phyloP scores from a whole-genome alignment of 129 eudicot species.

The Centella asiatica region DNA sequence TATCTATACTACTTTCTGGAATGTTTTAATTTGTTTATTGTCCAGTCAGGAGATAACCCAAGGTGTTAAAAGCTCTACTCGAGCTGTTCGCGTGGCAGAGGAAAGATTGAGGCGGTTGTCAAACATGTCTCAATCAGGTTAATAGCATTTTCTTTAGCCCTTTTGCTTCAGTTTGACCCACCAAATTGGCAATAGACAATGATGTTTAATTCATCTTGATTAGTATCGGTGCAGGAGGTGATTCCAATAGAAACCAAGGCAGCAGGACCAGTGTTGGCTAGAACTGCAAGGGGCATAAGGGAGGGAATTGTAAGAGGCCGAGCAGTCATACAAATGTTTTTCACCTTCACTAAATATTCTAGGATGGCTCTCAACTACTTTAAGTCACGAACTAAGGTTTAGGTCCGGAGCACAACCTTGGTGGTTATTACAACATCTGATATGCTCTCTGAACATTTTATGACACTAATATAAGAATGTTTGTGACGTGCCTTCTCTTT shows the following conservation, averaged over 20 bases:
- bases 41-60: slow-evolving; percentile 77
- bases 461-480: too few species aligned
- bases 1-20: background rate
- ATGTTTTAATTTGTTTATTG: slow-evolving; percentile 1
- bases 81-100: slow-evolving; percentile 79
- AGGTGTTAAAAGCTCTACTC: slow-evolving; percentile 89
- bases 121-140: slow-evolving; percentile 59
- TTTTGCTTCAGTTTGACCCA: background rate
- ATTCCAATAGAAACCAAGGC: slow-evolving; percentile 29
- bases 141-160: background rate
- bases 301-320: slow-evolving; percentile 77
- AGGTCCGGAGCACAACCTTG: slow-evolving; percentile 13
- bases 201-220: slow-evolving; percentile 54
- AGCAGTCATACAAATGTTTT: slow-evolving; percentile 50
- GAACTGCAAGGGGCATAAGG: slow-evolving; percentile 56
- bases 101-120: slow-evolving; percentile 60
- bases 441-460: slow-evolving; percentile 10
- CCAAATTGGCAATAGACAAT: slow-evolving; percentile 10
- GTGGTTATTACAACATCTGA: slow-evolving; percentile 6
- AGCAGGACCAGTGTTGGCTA: slow-evolving; percentile 66
- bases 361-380: slow-evolving; percentile 45
- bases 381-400: slow-evolving; percentile 39
- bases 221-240: slow-evolving; percentile 75
- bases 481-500: too few species aligned
- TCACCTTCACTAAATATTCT: slow-evolving; percentile 50